Evolutionary conservation across 2,329 filamentous ascomycete species (phyloP), one percentile per base, ranked within the genome.

Genomic region (Penicillium paneum): DNA sequence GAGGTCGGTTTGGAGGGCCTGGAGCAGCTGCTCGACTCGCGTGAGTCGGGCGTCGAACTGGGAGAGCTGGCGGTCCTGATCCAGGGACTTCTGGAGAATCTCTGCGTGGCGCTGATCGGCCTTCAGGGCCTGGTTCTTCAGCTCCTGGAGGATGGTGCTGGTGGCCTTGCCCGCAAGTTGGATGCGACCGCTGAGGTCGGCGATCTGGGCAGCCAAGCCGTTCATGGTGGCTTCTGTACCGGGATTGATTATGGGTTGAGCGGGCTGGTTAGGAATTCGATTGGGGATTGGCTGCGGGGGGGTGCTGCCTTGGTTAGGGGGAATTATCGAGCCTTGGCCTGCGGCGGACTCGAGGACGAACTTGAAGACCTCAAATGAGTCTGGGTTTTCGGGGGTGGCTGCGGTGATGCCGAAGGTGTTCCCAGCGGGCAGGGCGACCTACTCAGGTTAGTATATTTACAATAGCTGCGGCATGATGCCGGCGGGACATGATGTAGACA

Each of bases 301-400:
- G 10, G 52, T 50, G 32, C 52, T 56, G 11, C 55, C 57, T 11
- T 63, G 48, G 17, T 63, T 54, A 17, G 62, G 57, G 24, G 60
- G 56, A 63, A 50, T 55, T 41, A 45, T 54, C 40, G 63, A 58
- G 44, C 52, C 57, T 36, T 62, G 53, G 45, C 54, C 48, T 10
- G 58, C n/a, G n/a, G 70, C 58, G 11, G 82, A 86, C 67, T 86
- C 84, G 48, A 94, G 83, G 34, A 89, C 81, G 69, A 97, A 83
- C 71, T 93, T 95, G 79, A 92, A 94, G 62, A 96, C 74, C 74
- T 99, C 94, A 67, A 97, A 96, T 5, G 91, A 96, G 75, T 99
- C 94, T 0, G 94, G 91, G 65, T 86, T 92, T 63, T 97, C 93
- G 29, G 90, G 89, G 3, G 90, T 93, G 15, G 90, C 89, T 39